Percentiles rank a stretch among this genome's conserved stretches.
Evolutionary conservation across 768 basidiomycete species (phyloP).

Genomic region (Lentinus tigrinus): DNA sequence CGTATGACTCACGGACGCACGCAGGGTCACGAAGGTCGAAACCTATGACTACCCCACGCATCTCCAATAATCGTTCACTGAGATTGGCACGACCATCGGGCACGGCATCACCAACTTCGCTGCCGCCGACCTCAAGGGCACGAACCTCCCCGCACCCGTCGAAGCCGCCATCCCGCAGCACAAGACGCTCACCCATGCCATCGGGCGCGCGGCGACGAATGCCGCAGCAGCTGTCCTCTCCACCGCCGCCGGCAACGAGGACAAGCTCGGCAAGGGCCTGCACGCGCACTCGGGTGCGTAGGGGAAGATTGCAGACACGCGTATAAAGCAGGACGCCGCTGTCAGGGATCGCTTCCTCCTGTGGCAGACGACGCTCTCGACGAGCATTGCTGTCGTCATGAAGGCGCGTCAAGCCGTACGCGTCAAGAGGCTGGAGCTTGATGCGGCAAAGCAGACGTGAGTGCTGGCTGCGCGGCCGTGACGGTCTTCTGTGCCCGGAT

Average conservation of each 20-base stretch:
- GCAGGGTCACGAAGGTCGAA: constrained; percentile 84
- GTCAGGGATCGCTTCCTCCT: constrained; percentile 70
- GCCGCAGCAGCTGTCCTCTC: constrained; percentile 50
- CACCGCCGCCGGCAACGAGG: constrained; percentile 45
- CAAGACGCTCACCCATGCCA: constrained; percentile 96
- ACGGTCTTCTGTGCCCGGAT: constrained; percentile 54
- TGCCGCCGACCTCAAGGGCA: constrained; percentile 84
- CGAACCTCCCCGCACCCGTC: constrained; percentile 76
- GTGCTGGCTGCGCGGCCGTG: constrained; percentile 48
- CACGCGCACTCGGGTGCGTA: constrained; percentile 77
- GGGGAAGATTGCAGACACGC: constrained; percentile 79
- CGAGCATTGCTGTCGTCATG: constrained; percentile 87
- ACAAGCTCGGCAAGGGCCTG: constrained; percentile 77
- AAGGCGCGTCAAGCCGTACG: constrained; percentile 87
- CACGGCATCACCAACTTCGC: constrained; percentile 82
- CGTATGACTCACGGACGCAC: no score
- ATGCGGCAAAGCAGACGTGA: constrained; percentile 85
- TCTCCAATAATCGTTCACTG: constrained; percentile 78
- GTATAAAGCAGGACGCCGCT: constrained; percentile 75
- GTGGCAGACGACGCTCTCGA: constrained; percentile 86
- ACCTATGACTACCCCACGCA: constrained; percentile 89
- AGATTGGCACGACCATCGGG: constrained; percentile 68
- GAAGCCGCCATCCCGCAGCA: constrained; percentile 62
- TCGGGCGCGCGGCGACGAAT: constrained; percentile 74
- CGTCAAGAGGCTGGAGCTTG: constrained; percentile 80